Evolutionary conservation across 176 grass and related monocot genomes (phyloP), one percentile per base, ranked within the genome.

Genomic region (Triticum aestivum): DNA sequence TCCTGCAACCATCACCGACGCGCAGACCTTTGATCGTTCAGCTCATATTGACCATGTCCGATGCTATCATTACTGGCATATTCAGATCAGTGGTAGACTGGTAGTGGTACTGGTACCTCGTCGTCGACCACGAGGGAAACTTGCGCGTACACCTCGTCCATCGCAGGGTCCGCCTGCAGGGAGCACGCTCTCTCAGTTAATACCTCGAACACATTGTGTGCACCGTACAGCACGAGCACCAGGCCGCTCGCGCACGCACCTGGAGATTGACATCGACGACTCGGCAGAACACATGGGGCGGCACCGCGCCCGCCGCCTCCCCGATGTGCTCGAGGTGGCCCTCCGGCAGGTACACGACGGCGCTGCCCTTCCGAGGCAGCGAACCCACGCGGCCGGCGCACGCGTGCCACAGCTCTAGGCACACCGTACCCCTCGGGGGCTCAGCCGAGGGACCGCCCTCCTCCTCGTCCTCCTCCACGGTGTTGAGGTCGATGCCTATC

Each of bases 91-190:
- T 32, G 65, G 38, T 39, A 26, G 26, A 44, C 7, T 8, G 38
- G 37, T 32, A 92, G 7, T 45, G 65, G 38, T 39, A 44, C 7
- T 8, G 38, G 37, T 32, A 92, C 93, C 96, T 98, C 44, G 44
- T 45, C 12, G 44, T 45, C 44, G 45, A 49, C 45, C 45, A 49
- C 12, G 45, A 49, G 45, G 4, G 45, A 49, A 49, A 49, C 45
- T 49, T 99, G 92, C 23, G 92, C 89, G 69, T 99, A 99, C 37
- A 99, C 94, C 90, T 99, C 94, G 69, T 99, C 97, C 9, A 90
- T 93, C 23, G 88, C 85, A 14, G 45, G 45, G 84, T 94, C 94
- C 65, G 97, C 97, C 97, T 99, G 79, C 89, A 49, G 69, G 24
- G 24, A 42, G 37, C 17, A 39, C 35, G 21, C 67, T 6, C 39